Percentiles rank a stretch among this genome's conserved stretches.
These are phyloP conservation scores for Zizania latifolia DNA, from an alignment of 176 grass and related monocot species.

Conservation along the genomic window DNA sequence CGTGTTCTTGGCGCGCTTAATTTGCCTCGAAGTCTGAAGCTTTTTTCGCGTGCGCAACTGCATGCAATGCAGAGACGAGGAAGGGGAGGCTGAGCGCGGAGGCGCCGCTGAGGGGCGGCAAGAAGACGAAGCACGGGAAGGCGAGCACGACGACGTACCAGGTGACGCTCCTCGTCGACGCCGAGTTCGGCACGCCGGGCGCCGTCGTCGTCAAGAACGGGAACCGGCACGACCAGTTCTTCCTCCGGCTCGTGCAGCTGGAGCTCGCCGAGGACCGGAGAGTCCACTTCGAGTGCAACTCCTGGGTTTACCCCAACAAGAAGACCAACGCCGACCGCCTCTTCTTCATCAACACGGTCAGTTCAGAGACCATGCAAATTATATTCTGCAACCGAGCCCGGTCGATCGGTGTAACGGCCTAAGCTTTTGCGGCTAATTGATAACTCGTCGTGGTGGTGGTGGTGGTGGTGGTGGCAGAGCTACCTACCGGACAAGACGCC, in stretches of 20 bases:
- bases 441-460: too few relatives aligned
- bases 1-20: neutral
- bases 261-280: constrained; percentile 34
- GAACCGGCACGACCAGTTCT: constrained; percentile 45
- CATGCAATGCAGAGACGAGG: constrained; percentile 37
- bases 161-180: constrained; percentile 38
- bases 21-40: neutral
- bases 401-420: neutral
- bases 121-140: constrained; percentile 71
- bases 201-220: constrained; percentile 61
- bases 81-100: constrained; percentile 58
- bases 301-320: constrained; percentile 72
- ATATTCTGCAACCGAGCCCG: too few relatives aligned
- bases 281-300: constrained; percentile 92
- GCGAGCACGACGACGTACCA: constrained; percentile 52
- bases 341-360: constrained; percentile 77
- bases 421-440: too few relatives aligned
- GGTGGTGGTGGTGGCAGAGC: constrained; percentile 35
- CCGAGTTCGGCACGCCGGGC: constrained; percentile 61
- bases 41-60: neutral
- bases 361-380: neutral
- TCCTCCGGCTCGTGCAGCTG: constrained; percentile 57
- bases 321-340: constrained; percentile 70
- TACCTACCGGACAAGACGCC: constrained; percentile 75
- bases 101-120: constrained; percentile 40